These are phyloP conservation scores for Glomus cerebriforme DNA, from an alignment of 192 early-diverging fungal species.

Conservation along the genomic window DNA sequence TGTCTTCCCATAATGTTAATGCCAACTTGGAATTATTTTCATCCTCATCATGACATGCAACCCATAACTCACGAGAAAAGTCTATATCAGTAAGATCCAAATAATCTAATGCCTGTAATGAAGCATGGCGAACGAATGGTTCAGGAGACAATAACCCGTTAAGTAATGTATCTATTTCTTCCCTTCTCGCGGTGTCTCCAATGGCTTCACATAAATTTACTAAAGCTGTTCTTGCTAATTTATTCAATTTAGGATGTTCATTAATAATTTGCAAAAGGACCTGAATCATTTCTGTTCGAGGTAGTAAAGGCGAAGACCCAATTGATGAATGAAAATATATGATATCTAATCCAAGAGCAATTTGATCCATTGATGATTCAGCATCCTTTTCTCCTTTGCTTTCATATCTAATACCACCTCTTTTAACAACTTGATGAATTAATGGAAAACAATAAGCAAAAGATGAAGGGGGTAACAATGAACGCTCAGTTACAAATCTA, in stretches of 20 bases:
- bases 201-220: slow-evolving; percentile 50
- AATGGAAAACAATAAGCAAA: slow-evolving; percentile 71
- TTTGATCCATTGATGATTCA: slow-evolving; percentile 62
- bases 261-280: slow-evolving; percentile 64
- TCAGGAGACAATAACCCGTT: slow-evolving; percentile 67
- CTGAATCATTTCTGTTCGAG: slow-evolving; percentile 65
- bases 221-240: slow-evolving; percentile 55
- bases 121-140: slow-evolving; percentile 64
- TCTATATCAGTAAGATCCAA: slow-evolving; percentile 58
- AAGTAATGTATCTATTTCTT: slow-evolving; percentile 61
- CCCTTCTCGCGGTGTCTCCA: slow-evolving; percentile 46
- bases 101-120: slow-evolving; percentile 62
- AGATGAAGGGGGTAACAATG: slow-evolving; percentile 58
- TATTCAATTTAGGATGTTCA: slow-evolving; percentile 58
- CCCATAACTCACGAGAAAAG: slow-evolving; percentile 73
- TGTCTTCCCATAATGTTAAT: slow-evolving; percentile 64
- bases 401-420: slow-evolving; percentile 55
- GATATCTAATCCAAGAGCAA: slow-evolving; percentile 65
- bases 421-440: slow-evolving; percentile 61
- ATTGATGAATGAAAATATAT: slow-evolving; percentile 61
- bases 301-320: slow-evolving; percentile 55
- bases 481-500: slow-evolving; percentile 59
- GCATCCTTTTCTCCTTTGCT: slow-evolving; percentile 44
- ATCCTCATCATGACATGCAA: slow-evolving; percentile 67
- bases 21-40: slow-evolving; percentile 57